Evolutionary conservation across 345 rosid species (phyloP).

Genomic region (Lenwebbia sp.): DNA sequence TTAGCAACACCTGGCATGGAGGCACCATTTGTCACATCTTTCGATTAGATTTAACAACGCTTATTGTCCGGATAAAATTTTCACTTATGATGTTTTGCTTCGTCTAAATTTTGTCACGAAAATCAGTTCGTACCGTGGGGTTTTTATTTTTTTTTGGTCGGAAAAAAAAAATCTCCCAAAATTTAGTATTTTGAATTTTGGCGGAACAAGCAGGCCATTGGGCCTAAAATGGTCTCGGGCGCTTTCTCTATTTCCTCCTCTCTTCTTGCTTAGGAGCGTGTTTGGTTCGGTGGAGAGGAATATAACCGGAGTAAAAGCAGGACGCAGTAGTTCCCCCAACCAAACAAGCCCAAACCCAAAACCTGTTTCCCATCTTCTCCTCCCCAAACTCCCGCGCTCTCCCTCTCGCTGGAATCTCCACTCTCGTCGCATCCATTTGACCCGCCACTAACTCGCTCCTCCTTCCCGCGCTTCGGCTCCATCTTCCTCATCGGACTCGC

Average conservation of each 20-base stretch:
- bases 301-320: neutral
- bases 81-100: neutral
- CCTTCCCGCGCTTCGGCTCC: neutral
- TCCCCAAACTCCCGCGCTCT: neutral
- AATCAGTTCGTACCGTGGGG: rapidly evolving
- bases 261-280: neutral
- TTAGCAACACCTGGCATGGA: too few species aligned
- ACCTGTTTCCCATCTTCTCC: neutral
- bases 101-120: neutral
- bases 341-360: neutral
- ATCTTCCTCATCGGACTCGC: neutral
- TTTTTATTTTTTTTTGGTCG: too few species aligned
- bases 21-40: too few species aligned
- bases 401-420: neutral
- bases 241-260: neutral
- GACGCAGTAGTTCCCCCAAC: neutral
- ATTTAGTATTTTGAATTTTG: neutral
- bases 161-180: neutral
- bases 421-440: neutral
- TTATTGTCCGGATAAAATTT: rapidly evolving
- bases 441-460: neutral
- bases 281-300: neutral
- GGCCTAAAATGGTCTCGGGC: neutral
- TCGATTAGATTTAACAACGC: too few species aligned
- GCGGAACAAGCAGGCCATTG: neutral